Conservation (phyloP, 345 rosid species). For the Ricinus communis region DNA sequence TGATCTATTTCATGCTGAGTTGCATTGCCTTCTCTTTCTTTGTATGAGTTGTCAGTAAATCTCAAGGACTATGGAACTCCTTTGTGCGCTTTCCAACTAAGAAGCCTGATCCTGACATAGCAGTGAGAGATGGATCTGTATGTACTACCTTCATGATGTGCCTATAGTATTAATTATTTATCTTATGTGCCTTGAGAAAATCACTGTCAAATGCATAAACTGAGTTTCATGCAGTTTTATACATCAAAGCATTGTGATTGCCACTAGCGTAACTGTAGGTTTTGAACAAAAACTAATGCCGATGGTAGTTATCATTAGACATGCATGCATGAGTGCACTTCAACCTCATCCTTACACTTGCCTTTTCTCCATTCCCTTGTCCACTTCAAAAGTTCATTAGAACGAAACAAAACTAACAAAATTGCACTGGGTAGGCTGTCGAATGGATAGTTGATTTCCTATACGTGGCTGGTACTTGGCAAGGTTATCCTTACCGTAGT, state of each 20-base stretch:
- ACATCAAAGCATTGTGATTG: background rate
- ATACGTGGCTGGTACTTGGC: background rate
- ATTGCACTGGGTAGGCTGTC: background rate
- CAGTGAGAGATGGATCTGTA: slow-evolving; percentile 39
- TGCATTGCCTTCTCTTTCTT: background rate
- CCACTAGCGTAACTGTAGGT: background rate
- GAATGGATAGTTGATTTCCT: slow-evolving; percentile 2
- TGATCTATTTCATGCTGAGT: slow-evolving; percentile 15
- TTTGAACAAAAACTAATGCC: background rate
- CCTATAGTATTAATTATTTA: slow-evolving; percentile 19
- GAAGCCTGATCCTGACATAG: slow-evolving; percentile 39
- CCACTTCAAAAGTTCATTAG: background rate
- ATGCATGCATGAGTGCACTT: background rate
- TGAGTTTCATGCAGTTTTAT: background rate
- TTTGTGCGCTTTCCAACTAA: slow-evolving; percentile 38
- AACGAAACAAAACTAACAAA: background rate
- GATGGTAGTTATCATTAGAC: background rate
- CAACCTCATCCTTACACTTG: background rate
- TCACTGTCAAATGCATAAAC: background rate
- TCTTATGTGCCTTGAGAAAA: slow-evolving; percentile 3
- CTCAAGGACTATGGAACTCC: slow-evolving; percentile 65
- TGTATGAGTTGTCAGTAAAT: slow-evolving; percentile 38
- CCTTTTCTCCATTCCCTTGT: background rate
- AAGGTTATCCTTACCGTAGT: background rate
- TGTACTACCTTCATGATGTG: slow-evolving; percentile 19